Evolutionary conservation across 2,329 filamentous ascomycete species (phyloP), one percentile per base, ranked within the genome.

Genomic region (Fusarium austroafricanum): DNA sequence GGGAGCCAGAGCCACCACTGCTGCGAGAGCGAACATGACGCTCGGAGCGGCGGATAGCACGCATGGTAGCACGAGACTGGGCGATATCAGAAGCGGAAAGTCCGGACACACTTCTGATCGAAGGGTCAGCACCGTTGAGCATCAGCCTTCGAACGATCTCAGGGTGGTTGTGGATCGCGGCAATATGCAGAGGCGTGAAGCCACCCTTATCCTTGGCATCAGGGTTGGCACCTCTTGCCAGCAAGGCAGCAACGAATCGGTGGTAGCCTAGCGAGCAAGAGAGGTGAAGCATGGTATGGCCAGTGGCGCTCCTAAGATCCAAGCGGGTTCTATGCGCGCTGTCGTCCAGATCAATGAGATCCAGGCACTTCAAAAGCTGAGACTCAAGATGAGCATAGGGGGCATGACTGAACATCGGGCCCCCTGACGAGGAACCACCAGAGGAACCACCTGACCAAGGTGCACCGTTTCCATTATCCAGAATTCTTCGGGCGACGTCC

Each of bases 141-240:
- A 94, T 89, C 59, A 97, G 84, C 15, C 91, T 87, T 61, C 90
- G 86, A 15, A 95, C 90, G 69, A 96, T 93, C 75, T 93, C 89
- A 12, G 87, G 82, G 73, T 94, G 90, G 65, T 90, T 88, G 77
- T 92, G 90, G 74, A 96, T 86, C 26, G 91, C 89, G 20, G 93
- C 93, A 75, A 95, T 87, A 77, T 96, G 92, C 81, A 96, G 85
- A 15, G 93, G 89, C 6, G 92, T 93, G 78, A 93, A 95, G 21
- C 93, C 93, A 49, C 91, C 90, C 65, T 89, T 90, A 75, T 97
- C 93, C 55, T 89, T 86, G 37, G 89, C 82, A 72, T 95, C 89
- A 2, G 90, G 88, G 73, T 91, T 90, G 20, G 92, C 92, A n/a
- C 92, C 92, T 67, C 92, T 87, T 11, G 90, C 91, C 20, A 96